phyloP scores from a whole-genome alignment of 192 early-diverging fungal genomes.

The Coemansia sp. region DNA sequence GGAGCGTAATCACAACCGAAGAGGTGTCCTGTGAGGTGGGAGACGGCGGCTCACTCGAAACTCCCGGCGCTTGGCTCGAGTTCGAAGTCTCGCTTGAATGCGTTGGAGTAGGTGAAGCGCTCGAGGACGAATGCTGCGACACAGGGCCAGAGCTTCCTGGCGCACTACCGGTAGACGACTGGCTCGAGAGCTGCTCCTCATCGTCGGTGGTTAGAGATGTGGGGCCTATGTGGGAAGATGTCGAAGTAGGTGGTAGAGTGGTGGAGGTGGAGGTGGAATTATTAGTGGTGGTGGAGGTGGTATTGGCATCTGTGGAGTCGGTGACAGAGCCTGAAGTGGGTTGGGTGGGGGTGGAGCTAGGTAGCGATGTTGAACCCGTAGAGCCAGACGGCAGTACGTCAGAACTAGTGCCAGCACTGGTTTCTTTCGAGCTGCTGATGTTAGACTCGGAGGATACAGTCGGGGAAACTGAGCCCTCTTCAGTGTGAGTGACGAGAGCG shows the following conservation, averaged over 20 bases:
- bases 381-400: slow-evolving; percentile 3
- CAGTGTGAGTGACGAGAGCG: not conserved
- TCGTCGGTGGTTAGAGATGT: not conserved
- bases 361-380: not conserved
- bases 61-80: not conserved
- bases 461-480: not conserved
- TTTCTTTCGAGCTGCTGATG: not conserved
- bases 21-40: not conserved
- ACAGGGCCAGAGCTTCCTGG: not conserved
- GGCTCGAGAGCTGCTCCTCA: not conserved
- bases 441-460: not conserved
- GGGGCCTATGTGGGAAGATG: slow-evolving; percentile 3
- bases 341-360: not conserved
- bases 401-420: slow-evolving; percentile 12
- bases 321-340: not conserved
- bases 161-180: not conserved
- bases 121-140: not conserved
- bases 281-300: slow-evolving; percentile 6
- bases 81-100: not conserved
- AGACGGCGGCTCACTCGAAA: not conserved
- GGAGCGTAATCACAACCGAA: not conserved
- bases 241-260: slow-evolving; percentile 1
- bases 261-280: slow-evolving; percentile 4
- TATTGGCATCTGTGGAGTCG: not conserved
- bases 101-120: not conserved